phyloP scores from a whole-genome alignment of 1,139 yeast genomes.

The Protomyces inundatus region DNA sequence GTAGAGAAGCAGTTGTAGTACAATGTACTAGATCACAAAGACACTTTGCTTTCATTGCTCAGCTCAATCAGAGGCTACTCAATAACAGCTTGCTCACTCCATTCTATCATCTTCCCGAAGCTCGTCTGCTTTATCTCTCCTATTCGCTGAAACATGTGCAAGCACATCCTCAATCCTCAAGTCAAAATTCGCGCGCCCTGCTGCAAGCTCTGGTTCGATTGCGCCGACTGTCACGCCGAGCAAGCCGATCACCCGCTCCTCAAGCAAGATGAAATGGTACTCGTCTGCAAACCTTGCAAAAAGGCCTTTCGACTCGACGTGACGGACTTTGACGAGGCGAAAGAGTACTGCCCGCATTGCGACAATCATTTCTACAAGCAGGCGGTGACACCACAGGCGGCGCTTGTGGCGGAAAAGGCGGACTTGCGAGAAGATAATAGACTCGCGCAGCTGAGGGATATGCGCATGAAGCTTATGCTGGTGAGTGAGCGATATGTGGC shows the following conservation, averaged over 20 bases:
- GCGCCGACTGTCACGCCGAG: constrained; percentile 41
- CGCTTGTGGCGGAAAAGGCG: constrained; percentile 25
- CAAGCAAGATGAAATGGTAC: constrained; percentile 39
- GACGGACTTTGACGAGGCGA: constrained; percentile 40
- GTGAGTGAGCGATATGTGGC: not conserved
- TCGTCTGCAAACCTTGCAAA: constrained; percentile 41
- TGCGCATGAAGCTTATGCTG: constrained; percentile 25
- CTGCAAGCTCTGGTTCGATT: constrained; percentile 30
- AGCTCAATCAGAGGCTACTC: too few relatives aligned
- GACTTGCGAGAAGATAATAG: constrained; percentile 27
- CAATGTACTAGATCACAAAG: too few relatives aligned
- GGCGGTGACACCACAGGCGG: constrained; percentile 33
- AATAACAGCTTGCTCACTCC: too few relatives aligned
- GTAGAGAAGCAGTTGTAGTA: too few relatives aligned
- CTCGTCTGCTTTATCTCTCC: not conserved
- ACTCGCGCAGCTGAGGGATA: constrained; percentile 18
- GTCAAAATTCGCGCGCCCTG: constrained; percentile 41
- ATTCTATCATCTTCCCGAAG: too few relatives aligned
- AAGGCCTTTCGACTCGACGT: constrained; percentile 40
- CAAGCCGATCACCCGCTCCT: constrained; percentile 38
- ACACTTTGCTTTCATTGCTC: too few relatives aligned
- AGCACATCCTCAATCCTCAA: constrained; percentile 41
- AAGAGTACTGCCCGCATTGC: constrained; percentile 42
- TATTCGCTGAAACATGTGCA: constrained; percentile 35
- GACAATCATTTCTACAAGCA: constrained; percentile 41